phyloP scores from a whole-genome alignment of 345 rosid genomes.

The Gossypium thurberi region DNA sequence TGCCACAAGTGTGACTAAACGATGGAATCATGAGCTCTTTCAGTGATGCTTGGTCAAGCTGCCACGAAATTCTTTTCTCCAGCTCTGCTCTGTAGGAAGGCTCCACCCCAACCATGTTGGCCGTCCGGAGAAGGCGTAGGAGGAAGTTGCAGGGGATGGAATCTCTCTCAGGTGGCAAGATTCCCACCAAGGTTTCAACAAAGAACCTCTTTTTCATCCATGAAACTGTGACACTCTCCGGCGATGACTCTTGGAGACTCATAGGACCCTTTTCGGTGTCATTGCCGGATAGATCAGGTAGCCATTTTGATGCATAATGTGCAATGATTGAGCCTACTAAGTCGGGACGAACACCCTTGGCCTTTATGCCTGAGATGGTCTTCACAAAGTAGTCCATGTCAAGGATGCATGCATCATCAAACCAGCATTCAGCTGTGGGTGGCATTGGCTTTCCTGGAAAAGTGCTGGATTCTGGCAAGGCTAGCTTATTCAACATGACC shows the following conservation, averaged over 20 bases:
- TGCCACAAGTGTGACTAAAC: conserved; percentile 72
- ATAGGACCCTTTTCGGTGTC: conserved; percentile 10
- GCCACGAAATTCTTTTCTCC: conserved; percentile 70
- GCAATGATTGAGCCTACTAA: conserved; percentile 75
- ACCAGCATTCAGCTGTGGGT: conserved; percentile 35
- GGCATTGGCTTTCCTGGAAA: conserved; percentile 30
- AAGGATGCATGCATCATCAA: conserved; percentile 70
- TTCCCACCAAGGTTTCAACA: conserved; percentile 68
- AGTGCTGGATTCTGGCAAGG: conserved; percentile 30
- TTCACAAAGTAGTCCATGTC: conserved; percentile 82
- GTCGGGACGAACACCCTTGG: conserved; percentile 79
- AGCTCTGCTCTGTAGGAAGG: conserved; percentile 48
- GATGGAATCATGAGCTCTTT: conserved; percentile 91
- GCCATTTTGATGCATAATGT: conserved; percentile 90
- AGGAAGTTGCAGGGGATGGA: conserved; percentile 77
- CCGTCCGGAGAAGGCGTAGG: conserved; percentile 70
- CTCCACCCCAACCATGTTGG: conserved; percentile 70
- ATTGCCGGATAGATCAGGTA: conserved; percentile 56
- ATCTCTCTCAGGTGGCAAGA: conserved; percentile 80
- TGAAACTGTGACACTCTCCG: conserved; percentile 60
- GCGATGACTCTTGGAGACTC: conserved; percentile 29
- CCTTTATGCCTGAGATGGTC: conserved; percentile 63
- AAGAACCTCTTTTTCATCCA: conserved; percentile 77
- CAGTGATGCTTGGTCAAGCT: conserved; percentile 75
- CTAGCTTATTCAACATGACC: conserved; percentile 37